Evolutionary conservation across 1,284 basidiomycete genomes (phyloP).

Genomic region (Fomitopsis pinicola): DNA sequence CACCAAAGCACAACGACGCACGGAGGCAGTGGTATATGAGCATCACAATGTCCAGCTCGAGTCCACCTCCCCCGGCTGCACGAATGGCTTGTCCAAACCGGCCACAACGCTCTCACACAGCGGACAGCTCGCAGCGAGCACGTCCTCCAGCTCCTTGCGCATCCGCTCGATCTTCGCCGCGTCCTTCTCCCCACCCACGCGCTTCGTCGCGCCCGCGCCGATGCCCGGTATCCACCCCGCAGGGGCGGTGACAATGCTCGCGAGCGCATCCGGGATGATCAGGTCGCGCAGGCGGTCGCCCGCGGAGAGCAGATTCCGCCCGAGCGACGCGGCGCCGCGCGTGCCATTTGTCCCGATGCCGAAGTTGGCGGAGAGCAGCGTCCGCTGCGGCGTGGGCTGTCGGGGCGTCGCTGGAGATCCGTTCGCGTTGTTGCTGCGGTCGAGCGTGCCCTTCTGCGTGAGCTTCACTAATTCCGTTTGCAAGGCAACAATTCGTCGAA

Average conservation of each 20-base stretch:
- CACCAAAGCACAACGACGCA: neutral
- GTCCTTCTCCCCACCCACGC: conserved; percentile 46
- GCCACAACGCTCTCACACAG: conserved; percentile 86
- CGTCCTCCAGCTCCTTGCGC: conserved; percentile 79
- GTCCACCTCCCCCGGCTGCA: conserved; percentile 77
- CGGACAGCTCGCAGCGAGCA: conserved; percentile 85
- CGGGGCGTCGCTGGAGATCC: conserved; percentile 30
- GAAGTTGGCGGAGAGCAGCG: conserved; percentile 73
- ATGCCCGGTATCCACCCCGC: conserved; percentile 64
- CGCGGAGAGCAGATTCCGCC: conserved; percentile 82
- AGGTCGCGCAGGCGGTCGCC: conserved; percentile 87
- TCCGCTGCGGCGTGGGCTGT: conserved; percentile 52
- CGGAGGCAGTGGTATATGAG: neutral
- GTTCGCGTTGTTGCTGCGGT: conserved; percentile 31
- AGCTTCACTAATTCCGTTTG: conserved; percentile 79
- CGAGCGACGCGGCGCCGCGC: conserved; percentile 58
- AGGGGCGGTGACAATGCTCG: conserved; percentile 61
- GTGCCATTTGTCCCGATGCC: conserved; percentile 53
- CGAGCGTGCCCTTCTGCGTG: conserved; percentile 30
- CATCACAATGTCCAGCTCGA: conserved; percentile 74
- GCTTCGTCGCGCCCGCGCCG: conserved; percentile 37
- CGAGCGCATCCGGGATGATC: conserved; percentile 89
- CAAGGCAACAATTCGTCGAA: conserved; percentile 80
- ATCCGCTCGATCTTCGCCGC: conserved; percentile 62
- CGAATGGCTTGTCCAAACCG: conserved; percentile 84